Base-by-base conservation (phyloP, 1,284 basidiomycete species). In the Rhodotorula glutinis region DNA sequence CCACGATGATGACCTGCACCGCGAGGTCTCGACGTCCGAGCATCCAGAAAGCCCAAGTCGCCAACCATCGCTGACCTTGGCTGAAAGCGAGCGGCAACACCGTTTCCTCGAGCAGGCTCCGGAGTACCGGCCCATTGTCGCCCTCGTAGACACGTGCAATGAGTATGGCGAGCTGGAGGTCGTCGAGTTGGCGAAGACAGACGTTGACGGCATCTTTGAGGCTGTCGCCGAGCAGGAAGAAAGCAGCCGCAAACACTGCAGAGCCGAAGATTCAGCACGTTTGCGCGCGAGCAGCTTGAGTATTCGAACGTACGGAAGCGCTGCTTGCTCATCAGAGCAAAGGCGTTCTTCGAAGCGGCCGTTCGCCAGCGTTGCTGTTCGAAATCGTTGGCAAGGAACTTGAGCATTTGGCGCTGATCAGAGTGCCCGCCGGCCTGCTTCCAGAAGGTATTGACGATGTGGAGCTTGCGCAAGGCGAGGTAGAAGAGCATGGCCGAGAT, bases 331-430 rank as follows among this genome's bases (percentile, higher is more conserved):
- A 98, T 79, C 47, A 99, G 81, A 1, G 92, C 92, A 79, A 89
- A 98, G 2, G 96, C 96, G 77, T 99, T 99, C 82, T 98, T 99
- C 67, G 90, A 80, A 2, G 96, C 95, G 0, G 94, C 94, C 21
- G 90, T 92, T 70, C 86, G 87, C 95, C 95, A 98, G 25, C 92
- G 85, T 1, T 87, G 81, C 69, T 88, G 82, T 5, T 83, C 83
- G 76, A 99, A 98, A 79, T 99, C 90, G 76, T 99, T 95, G 43
- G 85, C 83, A 5, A 99, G 79, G 79, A 99, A 98, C 75, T 90
- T 92, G 62, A 97, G 82, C 94, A 95, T 98, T 67, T 88, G 78
- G 10, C 82, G 76, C 75, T 96, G 92, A 74, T 98, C 96, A 69
- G 87, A 89, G 75, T 98, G 94, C 84, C 93, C 95, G 4, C 87